Evolutionary conservation across 2,329 filamentous ascomycete genomes (phyloP), one percentile per base, ranked within the genome.

Genomic region (Calonectria leucothoes): DNA sequence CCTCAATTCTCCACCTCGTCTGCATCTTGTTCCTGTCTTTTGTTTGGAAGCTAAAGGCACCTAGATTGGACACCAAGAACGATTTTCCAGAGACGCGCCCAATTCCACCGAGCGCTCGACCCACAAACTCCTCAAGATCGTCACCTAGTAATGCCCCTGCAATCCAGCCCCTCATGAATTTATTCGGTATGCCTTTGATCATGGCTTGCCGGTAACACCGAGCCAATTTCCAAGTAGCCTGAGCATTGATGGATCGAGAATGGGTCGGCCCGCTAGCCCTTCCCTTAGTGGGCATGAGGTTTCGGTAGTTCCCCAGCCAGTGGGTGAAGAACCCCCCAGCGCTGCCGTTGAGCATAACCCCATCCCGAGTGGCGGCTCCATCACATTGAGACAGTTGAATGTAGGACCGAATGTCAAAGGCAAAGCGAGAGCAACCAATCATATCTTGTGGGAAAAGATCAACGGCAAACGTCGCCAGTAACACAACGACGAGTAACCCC

Each of bases 401-500:
- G 31, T 70, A 66, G 20, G 45, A 48, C 35, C 71, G 55, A 33
- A 65, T 61, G 12, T 71, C 71, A 37, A 66, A 74, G 27, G 72
- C 68, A 51, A 61, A 77, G 6, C 68, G 45, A 11, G 74, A 71
- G n/a, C 63, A 55, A 7, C 70, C 74, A 5, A 79, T 42, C 33
- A 66, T 71, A 0, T 78, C 78, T n/a, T 74, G 49, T 0, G 78
- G 78, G 39, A 76, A 80, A n/a, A 74, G 64, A 42, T 80, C 78
- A 25, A 72, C 63, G 1, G 77, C 74, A 31, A 80, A 52, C 4
- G 74, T 78, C 1, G 71, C 73, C 20, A 72, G 64, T n/a, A 79
- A 29, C 37, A 78, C 42, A 17, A 77, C 74, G 45, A 63, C 70
- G 3, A 80, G 61, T 14, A 80, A 67, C 4, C 78, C 75, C 0